These are phyloP conservation scores for Penicillium soppii DNA, from an alignment of 495 filamentous ascomycete species.

Conservation along the genomic window DNA sequence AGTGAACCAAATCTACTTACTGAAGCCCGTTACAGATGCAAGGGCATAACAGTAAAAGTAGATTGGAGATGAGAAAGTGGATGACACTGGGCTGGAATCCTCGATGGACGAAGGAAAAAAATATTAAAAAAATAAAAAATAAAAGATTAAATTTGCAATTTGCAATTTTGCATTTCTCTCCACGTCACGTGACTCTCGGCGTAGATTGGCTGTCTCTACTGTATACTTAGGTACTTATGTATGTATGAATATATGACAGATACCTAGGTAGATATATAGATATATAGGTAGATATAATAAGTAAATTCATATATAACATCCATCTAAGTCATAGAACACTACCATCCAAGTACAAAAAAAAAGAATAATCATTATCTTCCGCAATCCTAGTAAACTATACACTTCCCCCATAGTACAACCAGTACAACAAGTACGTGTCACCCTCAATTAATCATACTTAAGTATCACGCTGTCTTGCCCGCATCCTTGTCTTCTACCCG, in stretches of 20 bases:
- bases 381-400: constrained; percentile 5
- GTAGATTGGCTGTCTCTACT: neutral
- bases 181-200: constrained; percentile 25
- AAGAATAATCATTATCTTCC: too few species aligned
- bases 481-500: constrained; percentile 22
- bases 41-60: constrained; percentile 8
- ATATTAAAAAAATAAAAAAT: constrained; percentile 22
- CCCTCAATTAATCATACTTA: neutral
- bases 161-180: constrained; percentile 14
- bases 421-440: constrained; percentile 1
- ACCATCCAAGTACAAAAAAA: too few species aligned
- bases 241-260: neutral
- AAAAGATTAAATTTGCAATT: constrained; percentile 15
- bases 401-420: neutral
- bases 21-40: constrained; percentile 1
- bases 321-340: too few species aligned
- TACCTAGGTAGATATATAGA: too few species aligned
- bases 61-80: constrained; percentile 28
- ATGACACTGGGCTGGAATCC: constrained; percentile 26
- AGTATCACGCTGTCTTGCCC: constrained; percentile 15
- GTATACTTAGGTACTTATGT: too few species aligned
- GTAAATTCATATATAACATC: too few species aligned
- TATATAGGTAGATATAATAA: too few species aligned
- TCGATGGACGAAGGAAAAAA: constrained; percentile 19
- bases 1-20: constrained; percentile 3